A percentile compares a stretch with the other conserved stretches of the same genome.
phyloP scores from a whole-genome alignment of 1,139 yeast species.

The Kodamaea suecica region DNA sequence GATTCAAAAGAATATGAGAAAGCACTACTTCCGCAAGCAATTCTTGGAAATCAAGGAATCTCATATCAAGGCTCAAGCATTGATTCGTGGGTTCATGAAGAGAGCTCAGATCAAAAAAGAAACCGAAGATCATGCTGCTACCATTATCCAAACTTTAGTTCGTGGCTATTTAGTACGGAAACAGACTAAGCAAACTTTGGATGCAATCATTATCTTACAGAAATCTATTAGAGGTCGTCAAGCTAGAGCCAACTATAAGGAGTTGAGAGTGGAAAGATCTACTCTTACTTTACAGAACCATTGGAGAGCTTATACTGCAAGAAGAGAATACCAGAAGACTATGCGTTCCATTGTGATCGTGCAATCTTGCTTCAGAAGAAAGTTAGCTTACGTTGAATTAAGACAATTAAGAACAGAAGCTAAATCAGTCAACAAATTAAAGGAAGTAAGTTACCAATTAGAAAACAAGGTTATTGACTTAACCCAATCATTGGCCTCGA shows the following conservation, averaged over 20 bases:
- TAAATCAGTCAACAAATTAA: conserved; percentile 82
- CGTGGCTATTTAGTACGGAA: conserved; percentile 64
- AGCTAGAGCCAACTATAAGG: conserved; percentile 48
- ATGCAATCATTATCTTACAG: conserved; percentile 61
- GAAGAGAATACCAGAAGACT: conserved; percentile 41
- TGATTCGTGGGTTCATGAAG: conserved; percentile 59
- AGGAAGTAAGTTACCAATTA: conserved; percentile 87
- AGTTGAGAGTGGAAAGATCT: conserved; percentile 54
- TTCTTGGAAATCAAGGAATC: conserved; percentile 57
- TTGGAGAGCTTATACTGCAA: conserved; percentile 56
- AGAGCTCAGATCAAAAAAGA: conserved; percentile 58
- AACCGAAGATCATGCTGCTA: conserved; percentile 64
- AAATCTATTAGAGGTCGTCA: conserved; percentile 64
- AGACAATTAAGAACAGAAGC: conserved; percentile 73
- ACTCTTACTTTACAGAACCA: conserved; percentile 70
- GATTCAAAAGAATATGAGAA: conserved; percentile 83
- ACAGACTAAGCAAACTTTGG: conserved; percentile 40
- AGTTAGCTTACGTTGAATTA: conserved; percentile 65
- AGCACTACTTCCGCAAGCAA: conserved; percentile 57
- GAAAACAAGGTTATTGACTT: conserved; percentile 96
- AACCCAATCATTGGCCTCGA: conserved; percentile 76
- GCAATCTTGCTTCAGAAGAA: conserved; percentile 78
- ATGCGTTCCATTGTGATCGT: conserved; percentile 59
- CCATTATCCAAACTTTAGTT: conserved; percentile 64
- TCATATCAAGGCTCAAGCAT: conserved; percentile 56